Percentiles rank a stretch among this genome's conserved stretches.
These are phyloP conservation scores for Favolaschia claudopus DNA, from an alignment of 768 basidiomycete species.

Conservation along the genomic window DNA sequence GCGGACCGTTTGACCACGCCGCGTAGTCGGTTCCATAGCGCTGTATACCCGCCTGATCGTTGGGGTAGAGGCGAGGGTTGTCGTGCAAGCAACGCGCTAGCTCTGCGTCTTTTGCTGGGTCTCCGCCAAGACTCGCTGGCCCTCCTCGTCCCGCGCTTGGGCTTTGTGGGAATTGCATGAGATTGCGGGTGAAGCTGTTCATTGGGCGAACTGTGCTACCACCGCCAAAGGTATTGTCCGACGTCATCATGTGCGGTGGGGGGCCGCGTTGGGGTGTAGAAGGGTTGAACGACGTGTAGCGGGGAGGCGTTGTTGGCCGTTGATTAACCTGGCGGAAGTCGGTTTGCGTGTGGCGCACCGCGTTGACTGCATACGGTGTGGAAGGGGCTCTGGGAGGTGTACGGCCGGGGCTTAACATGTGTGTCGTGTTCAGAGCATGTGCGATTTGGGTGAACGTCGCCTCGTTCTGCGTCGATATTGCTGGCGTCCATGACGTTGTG, in stretches of 20 bases:
- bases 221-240: constrained; percentile 1
- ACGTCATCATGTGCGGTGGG: no score
- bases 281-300: no score
- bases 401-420: no score
- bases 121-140: background rate
- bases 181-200: background rate
- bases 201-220: background rate
- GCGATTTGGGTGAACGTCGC: no score
- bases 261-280: background rate
- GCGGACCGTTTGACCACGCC: background rate
- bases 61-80: background rate
- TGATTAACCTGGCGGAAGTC: no score
- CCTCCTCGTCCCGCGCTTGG: background rate
- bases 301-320: no score
- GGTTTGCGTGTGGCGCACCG: no score
- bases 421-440: no score
- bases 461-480: no score
- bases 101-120: background rate
- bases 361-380: no score
- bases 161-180: background rate
- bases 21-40: background rate
- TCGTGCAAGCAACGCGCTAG: background rate
- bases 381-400: no score
- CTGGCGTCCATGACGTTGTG: no score
- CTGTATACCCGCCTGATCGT: background rate